Conservation (phyloP, 2,329 filamentous ascomycete genomes). For the Clonostachys byssicola region DNA sequence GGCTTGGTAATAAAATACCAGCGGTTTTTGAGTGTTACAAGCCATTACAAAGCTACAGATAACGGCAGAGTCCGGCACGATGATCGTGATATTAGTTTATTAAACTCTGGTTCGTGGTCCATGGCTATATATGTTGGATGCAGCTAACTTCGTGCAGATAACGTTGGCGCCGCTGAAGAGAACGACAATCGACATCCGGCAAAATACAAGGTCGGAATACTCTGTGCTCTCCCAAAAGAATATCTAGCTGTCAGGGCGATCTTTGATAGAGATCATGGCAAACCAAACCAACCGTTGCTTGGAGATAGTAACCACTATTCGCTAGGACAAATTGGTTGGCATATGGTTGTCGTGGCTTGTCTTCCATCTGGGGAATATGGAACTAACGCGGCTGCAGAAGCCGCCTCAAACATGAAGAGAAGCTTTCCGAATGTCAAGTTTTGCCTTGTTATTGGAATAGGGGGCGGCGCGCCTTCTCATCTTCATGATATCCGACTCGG, state of each 20-base stretch:
- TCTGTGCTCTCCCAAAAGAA: not conserved
- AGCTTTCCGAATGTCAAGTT: conserved; percentile 18
- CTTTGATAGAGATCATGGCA: not conserved
- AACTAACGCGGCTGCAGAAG: conserved; percentile 16
- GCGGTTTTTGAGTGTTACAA: no score
- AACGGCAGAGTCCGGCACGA: no score
- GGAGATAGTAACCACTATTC: not conserved
- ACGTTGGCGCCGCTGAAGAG: no score
- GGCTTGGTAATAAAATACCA: no score
- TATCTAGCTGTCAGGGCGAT: not conserved
- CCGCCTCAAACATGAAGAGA: conserved; percentile 20
- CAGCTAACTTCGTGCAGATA: no score
- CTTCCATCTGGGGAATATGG: conserved; percentile 23
- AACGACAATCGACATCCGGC: no score
- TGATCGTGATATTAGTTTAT: no score
- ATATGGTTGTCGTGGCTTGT: conserved; percentile 21
- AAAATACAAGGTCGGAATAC: not conserved
- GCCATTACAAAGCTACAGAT: no score
- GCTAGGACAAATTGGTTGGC: conserved; percentile 10
- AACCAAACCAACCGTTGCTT: not conserved
- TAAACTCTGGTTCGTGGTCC: no score
- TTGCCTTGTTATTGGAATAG: conserved; percentile 11
- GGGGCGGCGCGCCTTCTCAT: conserved; percentile 7
- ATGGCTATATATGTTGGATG: no score
- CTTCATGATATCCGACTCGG: conserved; percentile 8